A percentile compares a stretch with the other conserved stretches of the same genome.
These are phyloP conservation scores for Tulasnella sp. DNA, from an alignment of 768 basidiomycete genomes.

Conservation along the genomic window DNA sequence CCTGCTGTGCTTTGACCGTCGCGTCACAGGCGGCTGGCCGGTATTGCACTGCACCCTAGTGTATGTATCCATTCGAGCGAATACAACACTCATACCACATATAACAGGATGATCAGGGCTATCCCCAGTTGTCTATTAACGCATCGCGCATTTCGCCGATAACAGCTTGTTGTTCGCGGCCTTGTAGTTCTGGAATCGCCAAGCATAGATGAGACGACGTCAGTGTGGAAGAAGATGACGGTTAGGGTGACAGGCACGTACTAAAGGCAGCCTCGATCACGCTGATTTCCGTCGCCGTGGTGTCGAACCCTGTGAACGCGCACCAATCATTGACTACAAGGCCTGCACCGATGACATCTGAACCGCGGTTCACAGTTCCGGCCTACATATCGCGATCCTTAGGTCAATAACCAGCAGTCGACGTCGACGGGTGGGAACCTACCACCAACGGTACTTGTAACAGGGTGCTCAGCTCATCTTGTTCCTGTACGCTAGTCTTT, in stretches of 20 bases:
- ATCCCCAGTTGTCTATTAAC: conserved; percentile 87
- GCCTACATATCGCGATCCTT: conserved; percentile 40
- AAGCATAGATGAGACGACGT: too few species aligned
- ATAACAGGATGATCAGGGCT: neutral
- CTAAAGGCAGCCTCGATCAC: conserved; percentile 98
- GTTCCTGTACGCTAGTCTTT: conserved; percentile 91
- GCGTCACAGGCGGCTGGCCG: neutral
- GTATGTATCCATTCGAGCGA: too few species aligned
- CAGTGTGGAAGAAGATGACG: neutral
- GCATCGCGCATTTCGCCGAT: conserved; percentile 88
- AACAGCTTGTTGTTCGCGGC: conserved; percentile 65
- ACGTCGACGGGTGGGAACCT: neutral
- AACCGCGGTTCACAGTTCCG: conserved; percentile 96
- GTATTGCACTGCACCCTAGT: neutral
- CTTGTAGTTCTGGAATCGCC: conserved; percentile 56
- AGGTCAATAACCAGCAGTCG: neutral
- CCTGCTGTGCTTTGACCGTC: neutral
- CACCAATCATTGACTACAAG: conserved; percentile 99
- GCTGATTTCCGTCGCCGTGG: conserved; percentile 97
- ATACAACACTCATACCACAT: too few species aligned
- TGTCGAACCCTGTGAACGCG: conserved; percentile 97
- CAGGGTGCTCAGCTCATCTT: conserved; percentile 90
- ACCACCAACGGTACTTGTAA: conserved; percentile 93
- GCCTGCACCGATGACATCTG: conserved; percentile 94
- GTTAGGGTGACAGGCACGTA: conserved; percentile 34